phyloP scores from a whole-genome alignment of 768 basidiomycete genomes.

The Suillus lakei region DNA sequence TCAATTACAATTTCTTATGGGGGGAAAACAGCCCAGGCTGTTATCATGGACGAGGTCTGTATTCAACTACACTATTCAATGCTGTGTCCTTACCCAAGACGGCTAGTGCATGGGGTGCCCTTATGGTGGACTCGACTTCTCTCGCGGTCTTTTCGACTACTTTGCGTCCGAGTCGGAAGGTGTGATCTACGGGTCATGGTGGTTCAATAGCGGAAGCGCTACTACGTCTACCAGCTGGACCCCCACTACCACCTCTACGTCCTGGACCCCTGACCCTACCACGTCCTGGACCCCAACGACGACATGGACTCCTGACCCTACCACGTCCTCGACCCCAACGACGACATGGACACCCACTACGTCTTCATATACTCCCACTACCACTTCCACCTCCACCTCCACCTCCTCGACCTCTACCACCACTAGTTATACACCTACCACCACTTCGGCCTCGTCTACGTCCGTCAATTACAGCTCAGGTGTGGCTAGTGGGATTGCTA shows the following conservation, averaged over 20 bases:
- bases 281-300: constrained; percentile 17
- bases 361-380: constrained; percentile 10
- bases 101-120: constrained; percentile 70
- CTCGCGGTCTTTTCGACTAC: constrained; percentile 64
- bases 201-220: constrained; percentile 46
- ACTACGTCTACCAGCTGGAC: constrained; percentile 27
- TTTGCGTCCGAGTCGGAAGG: constrained; percentile 56
- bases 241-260: constrained; percentile 25
- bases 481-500: constrained; percentile 29
- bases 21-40: constrained; percentile 62
- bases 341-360: constrained; percentile 25
- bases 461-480: constrained; percentile 22
- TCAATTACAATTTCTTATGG: constrained; percentile 62
- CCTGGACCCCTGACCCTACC: constrained; percentile 19
- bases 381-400: constrained; percentile 27
- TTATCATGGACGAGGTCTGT: constrained; percentile 65
- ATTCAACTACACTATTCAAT: background rate
- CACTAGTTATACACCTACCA: constrained; percentile 20
- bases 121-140: constrained; percentile 69
- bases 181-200: constrained; percentile 67
- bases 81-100: constrained; percentile 10
- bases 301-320: constrained; percentile 13
- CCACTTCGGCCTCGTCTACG: constrained; percentile 26
- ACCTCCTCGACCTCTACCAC: constrained; percentile 29
- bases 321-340: constrained; percentile 25